A percentile compares a stretch with the other conserved stretches of the same genome.
Conservation (phyloP, 805 yeast species). For the Candida suzukii region DNA sequence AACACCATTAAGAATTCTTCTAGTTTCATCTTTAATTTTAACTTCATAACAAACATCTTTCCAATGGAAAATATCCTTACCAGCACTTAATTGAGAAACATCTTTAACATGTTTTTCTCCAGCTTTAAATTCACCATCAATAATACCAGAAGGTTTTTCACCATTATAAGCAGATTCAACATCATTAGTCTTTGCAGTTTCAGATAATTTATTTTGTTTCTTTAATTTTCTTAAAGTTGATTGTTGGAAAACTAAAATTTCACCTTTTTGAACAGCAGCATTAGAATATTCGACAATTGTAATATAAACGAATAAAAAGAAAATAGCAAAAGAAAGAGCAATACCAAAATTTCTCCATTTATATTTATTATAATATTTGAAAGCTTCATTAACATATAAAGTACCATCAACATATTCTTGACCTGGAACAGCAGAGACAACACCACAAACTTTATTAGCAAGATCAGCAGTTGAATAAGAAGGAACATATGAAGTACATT, state of each 20-base stretch:
- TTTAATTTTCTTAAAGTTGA: slow-evolving; percentile 34
- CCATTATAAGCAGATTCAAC: slow-evolving; percentile 12
- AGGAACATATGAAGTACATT: slow-evolving; percentile 44
- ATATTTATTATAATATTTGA: slow-evolving; percentile 44
- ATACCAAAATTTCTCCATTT: slow-evolving; percentile 79
- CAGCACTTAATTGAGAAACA: slow-evolving; percentile 12
- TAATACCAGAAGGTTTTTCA: slow-evolving; percentile 1
- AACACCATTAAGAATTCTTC: slow-evolving; percentile 51
- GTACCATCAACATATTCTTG: slow-evolving; percentile 45
- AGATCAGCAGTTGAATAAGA: slow-evolving; percentile 17
- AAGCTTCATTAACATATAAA: slow-evolving; percentile 41
- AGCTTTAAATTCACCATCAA: slow-evolving; percentile 1
- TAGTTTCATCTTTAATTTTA: slow-evolving; percentile 44
- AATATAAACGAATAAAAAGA: slow-evolving; percentile 48
- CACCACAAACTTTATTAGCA: slow-evolving; percentile 14
- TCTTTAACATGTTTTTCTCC: slow-evolving; percentile 10
- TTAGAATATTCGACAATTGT: slow-evolving; percentile 45
- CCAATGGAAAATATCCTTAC: slow-evolving; percentile 62
- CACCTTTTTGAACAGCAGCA: slow-evolving; percentile 61
- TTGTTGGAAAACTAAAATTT: slow-evolving; percentile 47
- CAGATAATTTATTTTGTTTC: slow-evolving; percentile 23
- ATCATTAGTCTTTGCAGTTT: slow-evolving; percentile 13
- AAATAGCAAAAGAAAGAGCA: slow-evolving; percentile 40
- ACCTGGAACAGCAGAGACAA: slow-evolving; percentile 53
- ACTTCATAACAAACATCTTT: slow-evolving; percentile 61